Evolutionary conservation across 1,284 basidiomycete genomes (phyloP), one percentile per base, ranked within the genome.

Genomic region (Erythrobasidium hasegawianum): DNA sequence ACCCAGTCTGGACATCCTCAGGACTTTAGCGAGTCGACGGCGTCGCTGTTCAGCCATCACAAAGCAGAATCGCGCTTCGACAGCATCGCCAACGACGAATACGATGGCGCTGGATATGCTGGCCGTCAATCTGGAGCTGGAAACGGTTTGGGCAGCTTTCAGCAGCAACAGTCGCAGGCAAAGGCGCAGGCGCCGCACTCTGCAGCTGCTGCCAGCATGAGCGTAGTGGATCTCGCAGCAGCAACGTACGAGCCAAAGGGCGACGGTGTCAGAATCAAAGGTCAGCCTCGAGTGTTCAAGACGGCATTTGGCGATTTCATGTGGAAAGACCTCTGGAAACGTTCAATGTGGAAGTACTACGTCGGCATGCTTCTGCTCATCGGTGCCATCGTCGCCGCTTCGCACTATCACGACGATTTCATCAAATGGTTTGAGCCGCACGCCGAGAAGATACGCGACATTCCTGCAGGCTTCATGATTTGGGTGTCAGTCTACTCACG

Each of bases 401-500:
- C 54, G 24, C 53, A 55, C 18, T 65, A 43, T 24, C 62, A 65
- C 39, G 62, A 65, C 47, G 56, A 58, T 24, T 57, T 65, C 22
- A 58, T 67, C 39, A 54, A n/a, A 16, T 59, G 57, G 57, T 54
- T 59, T 40, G 41, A 62, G 47, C 66, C 66, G 16, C 38, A 56
- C 13, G 62, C 68, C 7, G 43, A 60, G 26, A 69, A 60, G 38
- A 49, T 69, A n/a, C 10, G 60, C 26, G 62, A 59, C 20, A 24
- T 69, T 1, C 43, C 57, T n/a, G 68, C 33, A 16, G 68, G 68
- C 10, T 69, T 62, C 57, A 49, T 56, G 1, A 65, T 65, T 26
- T 65, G 22, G 14, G 61, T 64, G 61, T 64, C 27, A 27, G 61
- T 56, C 20, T 18, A 40, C 2, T 16, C 22, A 24, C 29, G 14